Base-by-base conservation (phyloP, 2,329 filamentous ascomycete species). In the Phialocephala sp. region DNA sequence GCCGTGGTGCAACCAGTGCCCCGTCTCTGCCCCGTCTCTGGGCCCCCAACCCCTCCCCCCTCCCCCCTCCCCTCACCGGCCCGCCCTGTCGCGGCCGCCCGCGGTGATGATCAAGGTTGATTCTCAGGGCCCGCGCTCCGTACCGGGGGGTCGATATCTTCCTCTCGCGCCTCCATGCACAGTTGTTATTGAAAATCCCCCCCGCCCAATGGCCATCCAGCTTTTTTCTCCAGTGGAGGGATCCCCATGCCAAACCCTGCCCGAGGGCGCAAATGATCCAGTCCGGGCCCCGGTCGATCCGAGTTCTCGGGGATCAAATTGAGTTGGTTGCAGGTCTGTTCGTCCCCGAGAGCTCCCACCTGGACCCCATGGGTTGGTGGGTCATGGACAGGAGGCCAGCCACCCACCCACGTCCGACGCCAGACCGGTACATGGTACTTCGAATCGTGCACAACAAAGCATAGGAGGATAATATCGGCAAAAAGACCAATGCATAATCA, bases 401-500 rank as follows among this genome's bases (percentile, higher is more conserved):
- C 27, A 54, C 14, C 24, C 24, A 54, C 50, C 50, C 50, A 54
- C 50, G 24, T 27, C 27, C 24, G 35, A 4, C 15, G 32, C 32
- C 24, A 60, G 39, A 24, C n/a, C 45, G n/a, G 50, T 54, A 32
- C 50, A 54, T 32, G 50, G 45, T 56, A 24, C 56, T 15, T 43
- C 55, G 5, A 22, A 32, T 59, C 20, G 43, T 35, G 41, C 50
- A 55, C 55, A 57, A 27, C 14, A 63, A 59, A 52, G 61, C 54
- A 63, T 63, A 27, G 54, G 15, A 32, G 39, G 27, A 50, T 59
- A 45, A 65, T 60, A 47, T 60, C 62, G 62, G 62, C 12, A 59
- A 45, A 60, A 64, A 43, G 56, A 27, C 58, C 50, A 63, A 52
- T 58, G 61, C 61, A 63, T 63, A 57, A 58, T 39, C 52, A 18